Percentiles rank a stretch among this genome's conserved stretches.
Evolutionary conservation across 179 eudicot genomes (phyloP).

Genomic region (Beta corolliflora): DNA sequence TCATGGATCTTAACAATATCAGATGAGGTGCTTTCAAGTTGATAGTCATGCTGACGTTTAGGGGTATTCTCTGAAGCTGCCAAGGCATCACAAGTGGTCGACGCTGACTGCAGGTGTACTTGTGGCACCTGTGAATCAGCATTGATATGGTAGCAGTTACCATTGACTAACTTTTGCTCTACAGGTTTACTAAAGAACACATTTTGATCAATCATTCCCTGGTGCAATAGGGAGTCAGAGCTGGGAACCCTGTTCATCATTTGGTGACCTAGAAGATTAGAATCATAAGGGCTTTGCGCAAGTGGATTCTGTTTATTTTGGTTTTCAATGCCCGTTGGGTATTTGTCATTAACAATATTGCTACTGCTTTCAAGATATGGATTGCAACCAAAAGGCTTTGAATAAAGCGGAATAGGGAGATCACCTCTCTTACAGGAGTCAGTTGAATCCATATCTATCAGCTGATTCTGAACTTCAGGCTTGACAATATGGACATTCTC

Average conservation of each 20-base stretch:
- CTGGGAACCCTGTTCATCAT: conserved; percentile 24
- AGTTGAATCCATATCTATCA: conserved; percentile 41
- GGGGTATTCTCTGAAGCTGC: conserved; percentile 15
- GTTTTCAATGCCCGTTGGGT: conserved; percentile 21
- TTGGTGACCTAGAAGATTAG: conserved; percentile 24
- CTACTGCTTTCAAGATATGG: conserved; percentile 33
- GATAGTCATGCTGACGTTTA: conserved; percentile 25
- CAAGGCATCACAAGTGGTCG: conserved; percentile 18
- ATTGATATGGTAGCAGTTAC: conserved; percentile 19
- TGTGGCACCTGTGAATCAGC: conserved; percentile 19
- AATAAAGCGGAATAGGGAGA: conserved; percentile 30
- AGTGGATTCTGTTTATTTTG: conserved; percentile 13
- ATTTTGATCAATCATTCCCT: conserved; percentile 29
- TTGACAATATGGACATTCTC: conserved; percentile 30
- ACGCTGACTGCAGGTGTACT: conserved; percentile 6
- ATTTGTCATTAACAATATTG: conserved; percentile 19
- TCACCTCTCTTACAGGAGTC: conserved; percentile 35
- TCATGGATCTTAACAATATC: conserved; percentile 23
- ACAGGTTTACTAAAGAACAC: conserved; percentile 14
- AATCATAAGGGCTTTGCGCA: conserved; percentile 20
- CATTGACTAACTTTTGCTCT: conserved; percentile 23
- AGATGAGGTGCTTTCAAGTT: conserved; percentile 23
- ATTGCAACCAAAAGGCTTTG: conserved; percentile 30
- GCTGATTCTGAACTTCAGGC: conserved; percentile 39
- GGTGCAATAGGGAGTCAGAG: conserved; percentile 26